These are phyloP conservation scores for Ustanciosporium gigantosporum DNA, from an alignment of 1,284 basidiomycete genomes.

Conservation along the genomic window DNA sequence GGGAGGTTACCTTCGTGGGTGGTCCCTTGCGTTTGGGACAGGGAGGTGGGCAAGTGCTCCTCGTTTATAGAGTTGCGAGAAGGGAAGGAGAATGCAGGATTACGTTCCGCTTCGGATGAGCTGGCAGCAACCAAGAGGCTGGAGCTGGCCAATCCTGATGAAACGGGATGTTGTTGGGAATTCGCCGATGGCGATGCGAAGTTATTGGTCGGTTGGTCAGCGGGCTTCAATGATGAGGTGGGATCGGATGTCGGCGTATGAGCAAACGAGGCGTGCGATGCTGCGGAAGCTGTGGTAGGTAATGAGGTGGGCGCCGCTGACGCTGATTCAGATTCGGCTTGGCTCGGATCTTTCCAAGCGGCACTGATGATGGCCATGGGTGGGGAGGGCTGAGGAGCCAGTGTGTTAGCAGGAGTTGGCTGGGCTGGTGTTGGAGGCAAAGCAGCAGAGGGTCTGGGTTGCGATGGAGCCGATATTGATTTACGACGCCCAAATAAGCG, in stretches of 20 bases:
- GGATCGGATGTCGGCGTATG: neutral
- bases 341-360: constrained; percentile 1
- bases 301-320: neutral
- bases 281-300: neutral
- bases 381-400: constrained; percentile 7
- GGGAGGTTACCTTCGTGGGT: no score
- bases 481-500: constrained; percentile 25
- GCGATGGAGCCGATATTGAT: constrained; percentile 8
- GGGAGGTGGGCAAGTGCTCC: constrained; percentile 1
- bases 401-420: no score
- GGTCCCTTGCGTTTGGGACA: neutral
- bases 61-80: constrained; percentile 5
- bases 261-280: neutral
- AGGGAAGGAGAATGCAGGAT: constrained; percentile 17
- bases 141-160: neutral
- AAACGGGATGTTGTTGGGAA: no score
- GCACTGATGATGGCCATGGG: constrained; percentile 21
- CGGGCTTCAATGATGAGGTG: neutral
- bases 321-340: neutral
- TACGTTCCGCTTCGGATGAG: neutral
- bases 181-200: no score
- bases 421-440: no score
- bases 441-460: no score
- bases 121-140: neutral
- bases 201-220: neutral